Conservation (phyloP, 192 early-diverging fungal species). For the Bifiguratus adelaidae region DNA sequence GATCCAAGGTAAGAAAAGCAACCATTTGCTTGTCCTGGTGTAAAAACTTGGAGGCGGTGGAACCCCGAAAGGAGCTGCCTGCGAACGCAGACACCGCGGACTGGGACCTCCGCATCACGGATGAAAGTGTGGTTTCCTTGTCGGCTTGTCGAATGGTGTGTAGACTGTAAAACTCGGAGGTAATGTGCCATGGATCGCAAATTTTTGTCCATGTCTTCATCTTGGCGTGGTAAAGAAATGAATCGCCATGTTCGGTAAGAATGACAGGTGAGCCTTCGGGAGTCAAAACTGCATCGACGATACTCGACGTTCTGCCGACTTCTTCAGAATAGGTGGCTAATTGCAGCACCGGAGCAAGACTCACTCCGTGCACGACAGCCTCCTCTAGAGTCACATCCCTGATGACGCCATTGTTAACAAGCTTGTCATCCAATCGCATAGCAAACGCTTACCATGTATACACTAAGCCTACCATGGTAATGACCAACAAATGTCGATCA, state of each 20-base stretch:
- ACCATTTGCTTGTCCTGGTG: slow-evolving; percentile 11
- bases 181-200: slow-evolving; percentile 42
- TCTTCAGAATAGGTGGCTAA: slow-evolving; percentile 21
- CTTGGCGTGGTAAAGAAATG: slow-evolving; percentile 49
- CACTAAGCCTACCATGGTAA: slow-evolving; percentile 51
- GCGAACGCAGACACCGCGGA: slow-evolving; percentile 8
- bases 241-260: slow-evolving; percentile 45
- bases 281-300: slow-evolving; percentile 41
- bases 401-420: background rate
- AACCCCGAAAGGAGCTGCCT: slow-evolving; percentile 11
- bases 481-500: slow-evolving; percentile 47
- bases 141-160: too few species aligned
- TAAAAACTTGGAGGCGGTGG: slow-evolving; percentile 7
- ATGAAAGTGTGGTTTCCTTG: too few species aligned
- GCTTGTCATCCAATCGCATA: background rate
- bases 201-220: slow-evolving; percentile 63
- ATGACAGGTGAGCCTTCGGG: slow-evolving; percentile 55
- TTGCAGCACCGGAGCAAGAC: slow-evolving; percentile 52
- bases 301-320: slow-evolving; percentile 15
- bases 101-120: slow-evolving; percentile 7
- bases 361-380: slow-evolving; percentile 37
- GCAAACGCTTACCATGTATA: slow-evolving; percentile 48
- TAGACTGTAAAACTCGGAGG: slow-evolving; percentile 32
- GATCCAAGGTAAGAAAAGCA: background rate
- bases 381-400: slow-evolving; percentile 53